phyloP scores from a whole-genome alignment of 2,329 filamentous ascomycete genomes.

The Cercospora canescens region DNA sequence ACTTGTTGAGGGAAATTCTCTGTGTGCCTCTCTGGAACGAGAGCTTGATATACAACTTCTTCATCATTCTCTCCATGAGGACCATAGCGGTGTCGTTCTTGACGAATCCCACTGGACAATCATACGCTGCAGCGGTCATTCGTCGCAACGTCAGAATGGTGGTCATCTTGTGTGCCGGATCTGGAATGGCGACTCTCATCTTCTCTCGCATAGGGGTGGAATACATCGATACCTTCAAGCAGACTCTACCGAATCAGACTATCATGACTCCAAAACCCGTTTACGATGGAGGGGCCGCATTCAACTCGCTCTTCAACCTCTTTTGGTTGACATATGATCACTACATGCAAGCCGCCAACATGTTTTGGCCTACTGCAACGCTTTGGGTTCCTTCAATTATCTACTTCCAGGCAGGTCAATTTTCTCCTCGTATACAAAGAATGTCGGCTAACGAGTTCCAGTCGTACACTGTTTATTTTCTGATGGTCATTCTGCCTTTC shows the following conservation, averaged over 20 bases:
- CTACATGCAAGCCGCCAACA: constrained; percentile 42
- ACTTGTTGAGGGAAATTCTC: constrained; percentile 46
- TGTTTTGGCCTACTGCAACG: constrained; percentile 47
- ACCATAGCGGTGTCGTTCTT: constrained; percentile 47
- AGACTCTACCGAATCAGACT: constrained; percentile 39
- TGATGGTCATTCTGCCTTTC: constrained; percentile 49
- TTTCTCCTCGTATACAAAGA: background rate
- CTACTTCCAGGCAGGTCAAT: constrained; percentile 39
- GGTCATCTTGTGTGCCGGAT: constrained; percentile 42
- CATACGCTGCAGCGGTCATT: constrained; percentile 44
- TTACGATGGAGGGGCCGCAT: constrained; percentile 43
- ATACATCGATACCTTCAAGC: constrained; percentile 43
- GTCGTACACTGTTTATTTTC: constrained; percentile 51
- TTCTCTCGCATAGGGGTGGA: constrained; percentile 36
- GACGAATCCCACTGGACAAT: constrained; percentile 34
- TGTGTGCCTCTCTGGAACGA: constrained; percentile 50
- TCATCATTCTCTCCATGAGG: constrained; percentile 49
- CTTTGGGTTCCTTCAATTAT: constrained; percentile 49
- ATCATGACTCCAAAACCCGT: constrained; percentile 35
- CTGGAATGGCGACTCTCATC: constrained; percentile 41
- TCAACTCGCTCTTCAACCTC: constrained; percentile 50
- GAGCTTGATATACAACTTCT: constrained; percentile 46
- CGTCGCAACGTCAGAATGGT: constrained; percentile 45
- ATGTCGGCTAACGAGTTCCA: background rate
- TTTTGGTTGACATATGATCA: constrained; percentile 48